A percentile compares a stretch with the other conserved stretches of the same genome.
phyloP scores from a whole-genome alignment of 1,284 basidiomycete genomes.

The Vanrija sp. region DNA sequence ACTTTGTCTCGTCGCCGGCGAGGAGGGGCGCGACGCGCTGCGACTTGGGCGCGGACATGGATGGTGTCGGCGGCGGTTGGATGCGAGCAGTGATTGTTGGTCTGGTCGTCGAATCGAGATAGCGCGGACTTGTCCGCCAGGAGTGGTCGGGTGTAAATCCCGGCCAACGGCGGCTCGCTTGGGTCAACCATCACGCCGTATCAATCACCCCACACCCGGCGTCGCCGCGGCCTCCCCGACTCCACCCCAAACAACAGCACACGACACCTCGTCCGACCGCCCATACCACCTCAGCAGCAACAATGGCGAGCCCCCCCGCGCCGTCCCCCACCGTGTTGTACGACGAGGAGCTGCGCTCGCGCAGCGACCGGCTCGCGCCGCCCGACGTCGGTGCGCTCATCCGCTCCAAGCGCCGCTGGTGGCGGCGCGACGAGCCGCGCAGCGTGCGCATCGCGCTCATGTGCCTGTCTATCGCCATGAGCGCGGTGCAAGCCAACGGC shows the following conservation, averaged over 20 bases:
- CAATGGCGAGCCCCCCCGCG: neutral
- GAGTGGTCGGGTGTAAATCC: too few relatives aligned
- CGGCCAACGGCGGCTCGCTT: too few relatives aligned
- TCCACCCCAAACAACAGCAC: too few relatives aligned
- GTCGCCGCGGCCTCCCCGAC: too few relatives aligned
- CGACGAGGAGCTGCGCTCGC: slow-evolving; percentile 3
- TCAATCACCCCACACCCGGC: too few relatives aligned
- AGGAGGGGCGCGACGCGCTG: slow-evolving; percentile 14
- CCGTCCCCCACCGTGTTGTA: slow-evolving; percentile 6
- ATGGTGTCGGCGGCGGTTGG: too few relatives aligned
- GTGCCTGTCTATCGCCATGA: slow-evolving; percentile 34
- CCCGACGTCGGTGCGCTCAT: slow-evolving; percentile 30
- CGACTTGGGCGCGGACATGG: neutral
- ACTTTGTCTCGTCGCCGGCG: slow-evolving; percentile 17
- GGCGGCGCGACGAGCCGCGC: slow-evolving; percentile 26
- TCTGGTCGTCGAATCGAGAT: too few relatives aligned
- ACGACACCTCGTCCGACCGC: too few relatives aligned
- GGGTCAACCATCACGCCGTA: too few relatives aligned
- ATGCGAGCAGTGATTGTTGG: too few relatives aligned
- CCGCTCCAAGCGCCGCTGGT: slow-evolving; percentile 26
- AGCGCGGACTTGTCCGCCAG: too few relatives aligned
- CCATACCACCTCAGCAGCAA: too few relatives aligned
- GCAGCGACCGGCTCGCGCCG: slow-evolving; percentile 14
- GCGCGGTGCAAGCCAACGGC: slow-evolving; percentile 47
- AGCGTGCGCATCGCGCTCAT: slow-evolving; percentile 31